phyloP scores from a whole-genome alignment of 306 rosid genomes.

The Alnus rubra region DNA sequence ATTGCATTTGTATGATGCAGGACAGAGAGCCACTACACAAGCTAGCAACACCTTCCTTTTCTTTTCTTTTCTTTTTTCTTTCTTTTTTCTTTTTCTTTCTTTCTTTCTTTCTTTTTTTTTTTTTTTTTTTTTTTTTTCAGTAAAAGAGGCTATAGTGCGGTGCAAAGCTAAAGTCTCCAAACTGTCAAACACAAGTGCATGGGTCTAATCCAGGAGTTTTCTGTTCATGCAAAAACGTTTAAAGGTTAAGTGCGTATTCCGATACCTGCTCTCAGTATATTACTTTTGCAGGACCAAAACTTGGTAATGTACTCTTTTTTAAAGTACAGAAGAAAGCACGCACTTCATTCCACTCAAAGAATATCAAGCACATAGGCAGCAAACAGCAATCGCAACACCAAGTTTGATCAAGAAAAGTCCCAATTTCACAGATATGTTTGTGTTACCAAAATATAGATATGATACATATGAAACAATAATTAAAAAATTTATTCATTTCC shows the following conservation, averaged over 20 bases:
- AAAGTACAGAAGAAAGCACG: background rate
- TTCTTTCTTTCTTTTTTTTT: too few species aligned
- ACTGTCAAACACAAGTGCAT: background rate
- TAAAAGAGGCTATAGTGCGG: background rate
- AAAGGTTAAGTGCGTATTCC: background rate
- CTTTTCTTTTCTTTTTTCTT: too few species aligned
- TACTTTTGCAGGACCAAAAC: background rate
- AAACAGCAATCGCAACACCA: background rate
- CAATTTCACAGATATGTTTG: background rate
- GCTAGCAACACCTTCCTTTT: background rate
- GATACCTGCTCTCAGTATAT: background rate
- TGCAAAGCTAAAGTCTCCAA: background rate
- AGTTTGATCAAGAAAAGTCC: constrained; percentile 2
- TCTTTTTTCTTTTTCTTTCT: too few species aligned
- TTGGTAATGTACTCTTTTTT: background rate
- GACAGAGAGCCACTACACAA: background rate
- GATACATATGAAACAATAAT: background rate
- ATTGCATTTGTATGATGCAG: background rate
- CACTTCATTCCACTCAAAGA: background rate
- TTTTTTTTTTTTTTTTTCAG: too few species aligned
- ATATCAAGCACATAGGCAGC: background rate
- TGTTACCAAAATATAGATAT: background rate
- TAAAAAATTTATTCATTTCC: background rate
- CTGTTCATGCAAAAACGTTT: background rate
- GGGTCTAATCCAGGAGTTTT: background rate